Evolutionary conservation across 2,329 filamentous ascomycete genomes (phyloP).

Genomic region (Neofusicoccum laricinum): DNA sequence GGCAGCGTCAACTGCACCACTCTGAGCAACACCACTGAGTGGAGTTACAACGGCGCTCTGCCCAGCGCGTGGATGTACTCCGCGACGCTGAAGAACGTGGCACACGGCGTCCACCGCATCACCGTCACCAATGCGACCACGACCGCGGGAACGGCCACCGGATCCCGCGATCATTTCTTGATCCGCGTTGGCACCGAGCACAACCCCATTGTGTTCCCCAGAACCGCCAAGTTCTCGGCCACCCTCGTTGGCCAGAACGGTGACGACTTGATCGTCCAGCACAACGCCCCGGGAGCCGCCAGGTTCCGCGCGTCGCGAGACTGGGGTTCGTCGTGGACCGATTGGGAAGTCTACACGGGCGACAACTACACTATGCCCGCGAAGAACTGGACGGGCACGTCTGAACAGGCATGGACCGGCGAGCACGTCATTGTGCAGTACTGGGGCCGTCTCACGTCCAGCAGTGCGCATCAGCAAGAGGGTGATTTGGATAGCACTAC

Average conservation of each 20-base stretch:
- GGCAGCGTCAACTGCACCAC: conserved; percentile 46
- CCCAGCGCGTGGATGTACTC: conserved; percentile 54
- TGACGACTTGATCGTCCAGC: conserved; percentile 48
- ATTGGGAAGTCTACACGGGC: conserved; percentile 57
- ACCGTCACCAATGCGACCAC: conserved; percentile 55
- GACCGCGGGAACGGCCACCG: conserved; percentile 29
- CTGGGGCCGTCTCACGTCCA: conserved; percentile 58
- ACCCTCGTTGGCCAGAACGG: conserved; percentile 47
- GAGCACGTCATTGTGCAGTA: conserved; percentile 64
- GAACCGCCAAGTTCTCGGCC: conserved; percentile 56
- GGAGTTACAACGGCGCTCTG: conserved; percentile 51
- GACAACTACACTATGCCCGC: conserved; percentile 48
- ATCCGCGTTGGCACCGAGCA: conserved; percentile 56
- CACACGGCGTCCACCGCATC: conserved; percentile 59
- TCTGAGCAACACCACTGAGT: conserved; percentile 25
- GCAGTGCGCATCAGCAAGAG: conserved; percentile 60
- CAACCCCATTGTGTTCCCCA: conserved; percentile 60
- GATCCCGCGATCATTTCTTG: conserved; percentile 59
- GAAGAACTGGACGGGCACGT: conserved; percentile 58
- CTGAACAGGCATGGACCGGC: conserved; percentile 57
- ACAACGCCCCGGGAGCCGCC: conserved; percentile 60
- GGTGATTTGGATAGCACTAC: conserved; percentile 48
- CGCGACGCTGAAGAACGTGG: conserved; percentile 53
- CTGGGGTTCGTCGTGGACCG: conserved; percentile 58
- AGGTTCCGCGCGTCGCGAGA: conserved; percentile 62